Conservation (phyloP, 345 rosid species). For the Cochlearia excelsa region DNA sequence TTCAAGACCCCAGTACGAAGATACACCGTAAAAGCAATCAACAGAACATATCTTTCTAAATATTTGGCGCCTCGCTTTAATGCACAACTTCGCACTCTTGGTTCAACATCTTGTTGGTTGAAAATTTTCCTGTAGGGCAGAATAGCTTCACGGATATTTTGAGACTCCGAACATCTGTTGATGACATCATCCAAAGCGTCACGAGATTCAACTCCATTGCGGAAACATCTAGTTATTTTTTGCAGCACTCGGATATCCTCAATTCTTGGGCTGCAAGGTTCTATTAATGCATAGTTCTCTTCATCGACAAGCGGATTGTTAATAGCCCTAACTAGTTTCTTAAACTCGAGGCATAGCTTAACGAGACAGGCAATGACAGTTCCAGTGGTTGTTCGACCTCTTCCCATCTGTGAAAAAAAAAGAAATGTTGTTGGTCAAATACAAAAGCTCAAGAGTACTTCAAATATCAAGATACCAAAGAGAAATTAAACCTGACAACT, state of each 20-base stretch:
- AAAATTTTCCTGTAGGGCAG: constrained; percentile 74
- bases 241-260: constrained; percentile 75
- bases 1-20: constrained; percentile 25
- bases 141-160: constrained; percentile 95
- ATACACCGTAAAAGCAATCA: constrained; percentile 96
- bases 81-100: constrained; percentile 83
- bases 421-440: constrained; percentile 6
- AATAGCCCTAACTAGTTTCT: constrained; percentile 74
- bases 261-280: constrained; percentile 69
- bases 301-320: constrained; percentile 52
- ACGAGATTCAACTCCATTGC: constrained; percentile 84
- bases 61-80: constrained; percentile 93
- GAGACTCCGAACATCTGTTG: constrained; percentile 92
- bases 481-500: constrained; percentile 79
- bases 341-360: constrained; percentile 76
- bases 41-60: constrained; percentile 78
- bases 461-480: constrained; percentile 14
- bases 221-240: constrained; percentile 93
- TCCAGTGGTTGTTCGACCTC: constrained; percentile 99
- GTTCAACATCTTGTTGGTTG: constrained; percentile 92
- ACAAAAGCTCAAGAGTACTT: neutral
- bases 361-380: constrained; percentile 98
- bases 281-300: constrained; percentile 45
- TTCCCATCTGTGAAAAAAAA: constrained; percentile 71
- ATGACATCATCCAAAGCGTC: constrained; percentile 90